These are phyloP conservation scores for Ajuga chamaepitys DNA, from an alignment of 257 asterid species.

Conservation along the genomic window DNA sequence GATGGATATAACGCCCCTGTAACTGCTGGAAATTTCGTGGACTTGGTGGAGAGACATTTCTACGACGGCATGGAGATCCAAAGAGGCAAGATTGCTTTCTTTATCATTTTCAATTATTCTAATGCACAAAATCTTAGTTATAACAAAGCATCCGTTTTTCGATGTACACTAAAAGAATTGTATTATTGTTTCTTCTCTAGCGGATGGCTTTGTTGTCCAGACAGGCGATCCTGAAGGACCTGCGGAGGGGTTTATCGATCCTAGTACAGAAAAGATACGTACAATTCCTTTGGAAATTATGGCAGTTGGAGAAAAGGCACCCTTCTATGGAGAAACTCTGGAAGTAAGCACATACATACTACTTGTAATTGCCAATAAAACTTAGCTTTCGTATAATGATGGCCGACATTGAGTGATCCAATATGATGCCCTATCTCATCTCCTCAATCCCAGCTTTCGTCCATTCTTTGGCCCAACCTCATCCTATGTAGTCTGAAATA, in stretches of 20 bases:
- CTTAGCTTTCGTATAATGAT: not conserved
- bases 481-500: no score
- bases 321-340: conserved; percentile 82
- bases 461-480: no score
- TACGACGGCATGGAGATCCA: conserved; percentile 99
- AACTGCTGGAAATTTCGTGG: conserved; percentile 89
- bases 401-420: no score
- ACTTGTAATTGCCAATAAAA: not conserved
- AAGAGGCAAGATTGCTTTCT: conserved; percentile 49
- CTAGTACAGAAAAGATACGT: conserved; percentile 86
- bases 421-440: no score
- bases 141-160: not conserved
- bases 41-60: conserved; percentile 90
- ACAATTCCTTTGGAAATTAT: conserved; percentile 86
- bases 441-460: no score
- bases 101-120: not conserved
- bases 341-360: conserved; percentile 49
- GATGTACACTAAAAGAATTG: conserved; percentile 12
- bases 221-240: conserved; percentile 99
- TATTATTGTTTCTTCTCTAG: conserved; percentile 41
- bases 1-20: conserved; percentile 99
- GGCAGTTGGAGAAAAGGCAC: conserved; percentile 82
- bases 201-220: conserved; percentile 99
- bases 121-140: not conserved
- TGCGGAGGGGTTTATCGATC: conserved; percentile 95